phyloP scores from a whole-genome alignment of 202 grass and related monocot genomes.

The Zoysia matrella region DNA sequence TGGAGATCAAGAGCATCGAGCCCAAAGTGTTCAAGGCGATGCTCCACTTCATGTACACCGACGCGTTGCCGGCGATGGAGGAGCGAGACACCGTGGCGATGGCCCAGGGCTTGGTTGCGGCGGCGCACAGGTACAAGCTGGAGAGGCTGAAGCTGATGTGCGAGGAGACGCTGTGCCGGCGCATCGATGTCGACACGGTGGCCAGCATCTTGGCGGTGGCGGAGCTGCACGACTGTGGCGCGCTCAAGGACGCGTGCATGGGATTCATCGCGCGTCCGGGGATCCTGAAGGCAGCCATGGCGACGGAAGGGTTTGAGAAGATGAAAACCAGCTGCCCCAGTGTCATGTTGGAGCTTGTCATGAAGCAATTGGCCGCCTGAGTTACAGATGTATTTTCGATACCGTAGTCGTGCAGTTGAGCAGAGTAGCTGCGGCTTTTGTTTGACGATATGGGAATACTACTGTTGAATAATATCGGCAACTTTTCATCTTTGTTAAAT shows the following conservation, averaged over 20 bases:
- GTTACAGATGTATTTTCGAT: too few relatives aligned
- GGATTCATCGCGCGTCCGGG: background rate
- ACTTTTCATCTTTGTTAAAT: too few relatives aligned
- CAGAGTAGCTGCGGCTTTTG: too few relatives aligned
- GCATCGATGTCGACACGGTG: background rate
- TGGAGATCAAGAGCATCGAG: background rate
- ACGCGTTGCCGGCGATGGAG: background rate
- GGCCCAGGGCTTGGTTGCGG: background rate
- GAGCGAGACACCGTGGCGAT: background rate
- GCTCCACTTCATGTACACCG: constrained; percentile 32
- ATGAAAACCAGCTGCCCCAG: background rate
- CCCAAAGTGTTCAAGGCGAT: constrained; percentile 1
- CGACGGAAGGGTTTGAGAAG: background rate
- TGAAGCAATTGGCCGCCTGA: background rate
- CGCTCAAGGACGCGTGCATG: background rate
- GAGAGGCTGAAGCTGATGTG: background rate
- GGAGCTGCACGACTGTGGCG: background rate
- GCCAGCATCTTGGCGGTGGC: background rate
- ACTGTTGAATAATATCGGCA: too few relatives aligned
- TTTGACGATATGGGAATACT: too few relatives aligned
- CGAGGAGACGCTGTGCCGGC: background rate
- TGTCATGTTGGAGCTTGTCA: background rate
- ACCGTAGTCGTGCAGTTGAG: too few relatives aligned
- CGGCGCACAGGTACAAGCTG: background rate
- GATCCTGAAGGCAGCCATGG: background rate